Base-by-base conservation (phyloP, 352 stramenopile genomes). In the Phytophthora aleatoria region DNA sequence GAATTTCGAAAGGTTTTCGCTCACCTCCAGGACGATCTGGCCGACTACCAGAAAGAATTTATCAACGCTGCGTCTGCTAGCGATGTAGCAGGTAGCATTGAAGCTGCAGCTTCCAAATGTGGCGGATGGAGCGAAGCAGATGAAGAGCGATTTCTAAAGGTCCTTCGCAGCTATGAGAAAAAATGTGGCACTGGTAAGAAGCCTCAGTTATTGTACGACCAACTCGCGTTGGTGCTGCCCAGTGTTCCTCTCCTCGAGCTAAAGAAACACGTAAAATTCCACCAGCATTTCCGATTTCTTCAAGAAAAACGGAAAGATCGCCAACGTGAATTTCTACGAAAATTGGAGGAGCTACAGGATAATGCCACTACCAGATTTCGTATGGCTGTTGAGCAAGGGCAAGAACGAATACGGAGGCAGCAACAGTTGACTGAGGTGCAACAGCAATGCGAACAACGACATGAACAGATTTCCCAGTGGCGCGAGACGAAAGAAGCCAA, bases 121-220 rank as follows among this genome's bases (percentile, higher is more conserved):
- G 82, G 76, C 3, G 79, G 81, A 0, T 94, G 81, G 83, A 38
- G 20, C 20, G 45, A 71, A 1, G 54, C 64, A 0, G 77, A 94
- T 27, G 77, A 94, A 10, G 81, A 89, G 47, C 72, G 77, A 15
- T 93, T 89, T 57, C 5, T 88, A 10, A 81, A 77, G 12, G 71
- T 90, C 6, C 54, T 87, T 16, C 85, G 71, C 20, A 79, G 63
- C 27, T 85, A 71, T 33, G 78, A 85, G 30, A 72, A 70, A 28
- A 79, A 74, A 4, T 28, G 66, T 2, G 67, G 61, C 0, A 43
- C 31, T 12, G 57, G 67, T 8, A 87, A 83, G 43, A 87, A 79
- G 30, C 63, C 61, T 2, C 76, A 91, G 1, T 13, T 90, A 5
- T 47, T 93, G n/a, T 88, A 91, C 42, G 71, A 82, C n/a, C 78